phyloP scores from a whole-genome alignment of 441 rosid genomes.

The Manihot esculenta region DNA sequence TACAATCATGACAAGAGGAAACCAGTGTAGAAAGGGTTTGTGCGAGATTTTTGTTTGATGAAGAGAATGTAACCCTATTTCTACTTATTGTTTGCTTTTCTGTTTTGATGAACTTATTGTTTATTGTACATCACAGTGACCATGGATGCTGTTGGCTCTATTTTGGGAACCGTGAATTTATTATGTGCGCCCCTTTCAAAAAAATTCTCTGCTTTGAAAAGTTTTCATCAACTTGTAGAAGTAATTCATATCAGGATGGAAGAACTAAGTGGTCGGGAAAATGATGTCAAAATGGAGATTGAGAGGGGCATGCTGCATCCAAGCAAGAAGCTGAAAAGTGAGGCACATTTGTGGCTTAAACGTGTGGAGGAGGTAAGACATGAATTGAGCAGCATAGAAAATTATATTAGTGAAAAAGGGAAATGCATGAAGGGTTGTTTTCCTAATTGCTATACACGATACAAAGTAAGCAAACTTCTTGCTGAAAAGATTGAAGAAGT shows the following conservation, averaged over 20 bases:
- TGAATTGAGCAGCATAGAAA: conserved; percentile 15
- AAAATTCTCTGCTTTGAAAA: background rate
- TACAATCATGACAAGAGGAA: too few species aligned
- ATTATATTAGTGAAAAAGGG: conserved; percentile 10
- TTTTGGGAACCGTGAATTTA: background rate
- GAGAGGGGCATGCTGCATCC: conserved; percentile 3
- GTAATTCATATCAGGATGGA: conserved; percentile 5
- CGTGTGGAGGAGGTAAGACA: conserved; percentile 13
- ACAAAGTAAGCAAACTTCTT: conserved; percentile 17
- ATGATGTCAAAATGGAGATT: conserved; percentile 21
- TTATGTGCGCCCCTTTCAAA: background rate
- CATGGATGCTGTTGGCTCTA: background rate
- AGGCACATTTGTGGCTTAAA: conserved; percentile 26
- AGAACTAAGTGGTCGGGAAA: conserved; percentile 19
- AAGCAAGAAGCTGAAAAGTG: conserved; percentile 20
- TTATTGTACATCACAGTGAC: conserved; percentile 2
- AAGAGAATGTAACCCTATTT: background rate
- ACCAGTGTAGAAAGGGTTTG: too few species aligned
- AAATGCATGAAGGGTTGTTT: conserved; percentile 19
- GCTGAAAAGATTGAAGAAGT: conserved; percentile 14
- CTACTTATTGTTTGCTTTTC: background rate
- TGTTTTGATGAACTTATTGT: background rate
- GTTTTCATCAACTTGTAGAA: background rate
- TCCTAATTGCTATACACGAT: conserved; percentile 20
- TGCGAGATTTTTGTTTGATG: background rate